Evolutionary conservation across 805 yeast species (phyloP).

Genomic region (Kodamaea laetipori): DNA sequence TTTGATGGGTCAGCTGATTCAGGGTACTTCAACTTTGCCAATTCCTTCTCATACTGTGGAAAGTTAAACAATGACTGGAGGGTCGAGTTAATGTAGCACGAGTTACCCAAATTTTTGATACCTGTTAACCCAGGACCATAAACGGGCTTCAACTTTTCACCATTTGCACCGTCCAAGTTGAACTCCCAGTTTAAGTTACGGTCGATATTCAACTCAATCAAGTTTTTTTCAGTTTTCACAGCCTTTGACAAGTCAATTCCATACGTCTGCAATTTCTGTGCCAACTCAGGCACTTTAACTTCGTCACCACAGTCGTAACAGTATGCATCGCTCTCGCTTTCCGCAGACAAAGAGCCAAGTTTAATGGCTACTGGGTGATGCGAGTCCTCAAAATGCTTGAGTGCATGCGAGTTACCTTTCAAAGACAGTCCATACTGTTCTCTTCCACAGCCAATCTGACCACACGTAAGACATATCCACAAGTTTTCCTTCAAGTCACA

Average conservation of each 20-base stretch:
- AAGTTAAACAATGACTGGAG: slow-evolving; percentile 67
- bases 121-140: slow-evolving; percentile 84
- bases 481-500: slow-evolving; percentile 76
- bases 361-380: slow-evolving; percentile 86
- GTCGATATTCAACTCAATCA: slow-evolving; percentile 88
- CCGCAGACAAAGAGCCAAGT: slow-evolving; percentile 80
- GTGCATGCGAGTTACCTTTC: slow-evolving; percentile 92
- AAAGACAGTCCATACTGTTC: slow-evolving; percentile 85
- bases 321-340: slow-evolving; percentile 75
- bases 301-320: slow-evolving; percentile 92
- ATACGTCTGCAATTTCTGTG: slow-evolving; percentile 51
- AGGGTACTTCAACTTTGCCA: slow-evolving; percentile 31
- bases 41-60: slow-evolving; percentile 38
- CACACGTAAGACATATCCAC: slow-evolving; percentile 94
- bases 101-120: slow-evolving; percentile 84
- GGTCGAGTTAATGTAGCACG: slow-evolving; percentile 86
- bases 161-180: slow-evolving; percentile 70
- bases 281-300: slow-evolving; percentile 66
- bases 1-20: slow-evolving; percentile 48
- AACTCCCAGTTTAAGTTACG: slow-evolving; percentile 95
- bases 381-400: slow-evolving; percentile 61
- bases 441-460: slow-evolving; percentile 92
- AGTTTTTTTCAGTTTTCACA: slow-evolving; percentile 79
- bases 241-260: slow-evolving; percentile 62
- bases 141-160: slow-evolving; percentile 62